Conservation (phyloP, 169 alveolate species). For the Perkinsus olseni region DNA sequence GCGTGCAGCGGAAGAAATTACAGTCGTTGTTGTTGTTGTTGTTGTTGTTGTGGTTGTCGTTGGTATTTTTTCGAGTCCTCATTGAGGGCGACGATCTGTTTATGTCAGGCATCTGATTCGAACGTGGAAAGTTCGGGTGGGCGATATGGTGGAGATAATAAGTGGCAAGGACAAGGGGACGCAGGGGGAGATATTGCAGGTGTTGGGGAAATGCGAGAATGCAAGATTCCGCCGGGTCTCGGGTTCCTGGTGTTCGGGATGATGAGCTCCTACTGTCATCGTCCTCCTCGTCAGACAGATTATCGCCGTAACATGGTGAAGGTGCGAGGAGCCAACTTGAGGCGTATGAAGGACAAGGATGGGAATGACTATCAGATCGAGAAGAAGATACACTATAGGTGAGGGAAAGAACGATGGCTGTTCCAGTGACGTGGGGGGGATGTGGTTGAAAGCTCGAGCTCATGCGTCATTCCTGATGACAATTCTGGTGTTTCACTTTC, state of each 20-base stretch:
- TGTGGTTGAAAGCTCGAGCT: no score
- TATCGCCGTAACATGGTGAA: not conserved
- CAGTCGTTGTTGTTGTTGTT: no score
- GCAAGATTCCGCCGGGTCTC: no score
- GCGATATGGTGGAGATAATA: not conserved
- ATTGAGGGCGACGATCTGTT: not conserved
- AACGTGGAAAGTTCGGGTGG: not conserved
- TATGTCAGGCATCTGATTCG: not conserved
- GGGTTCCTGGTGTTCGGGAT: no score
- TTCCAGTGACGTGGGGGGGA: no score
- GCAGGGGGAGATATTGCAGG: not conserved
- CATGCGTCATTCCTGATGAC: no score
- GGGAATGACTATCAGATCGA: not conserved
- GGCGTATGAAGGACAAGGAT: not conserved
- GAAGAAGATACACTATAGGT: not conserved
- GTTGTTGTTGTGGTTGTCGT: no score
- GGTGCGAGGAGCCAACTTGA: not conserved
- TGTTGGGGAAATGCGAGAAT: not conserved
- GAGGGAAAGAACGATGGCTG: not conserved
- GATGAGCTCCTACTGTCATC: no score
- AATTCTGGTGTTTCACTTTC: no score
- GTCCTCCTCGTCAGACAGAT: not conserved
- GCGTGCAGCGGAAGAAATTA: no score
- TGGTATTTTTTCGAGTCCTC: not conserved
- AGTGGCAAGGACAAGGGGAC: not conserved